Evolutionary conservation across 768 basidiomycete genomes (phyloP).

Genomic region (Chlorophyllum brunneum): DNA sequence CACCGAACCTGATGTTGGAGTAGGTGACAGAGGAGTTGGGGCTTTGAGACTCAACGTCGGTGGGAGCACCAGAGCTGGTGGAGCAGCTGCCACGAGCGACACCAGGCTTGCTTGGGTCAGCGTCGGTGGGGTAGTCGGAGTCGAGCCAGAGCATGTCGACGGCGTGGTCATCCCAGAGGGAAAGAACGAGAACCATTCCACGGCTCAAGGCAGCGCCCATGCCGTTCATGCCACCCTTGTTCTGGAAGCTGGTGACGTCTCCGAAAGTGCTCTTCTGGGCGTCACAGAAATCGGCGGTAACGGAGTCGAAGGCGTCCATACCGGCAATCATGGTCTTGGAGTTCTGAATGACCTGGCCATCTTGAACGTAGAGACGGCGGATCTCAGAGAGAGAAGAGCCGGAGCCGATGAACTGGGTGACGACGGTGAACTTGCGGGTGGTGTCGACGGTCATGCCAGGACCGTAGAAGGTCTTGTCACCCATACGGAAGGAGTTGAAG

Average conservation of each 20-base stretch:
- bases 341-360: conserved; percentile 35
- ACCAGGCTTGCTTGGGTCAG: conserved; percentile 12
- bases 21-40: conserved; percentile 20
- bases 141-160: conserved; percentile 59
- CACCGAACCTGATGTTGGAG: conserved; percentile 24
- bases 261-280: conserved; percentile 31
- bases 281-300: conserved; percentile 35
- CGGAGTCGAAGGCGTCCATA: conserved; percentile 28
- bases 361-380: conserved; percentile 25
- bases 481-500: conserved; percentile 49
- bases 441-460: conserved; percentile 28
- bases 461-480: conserved; percentile 34
- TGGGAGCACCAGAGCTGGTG: conserved; percentile 21
- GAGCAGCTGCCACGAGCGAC: conserved; percentile 10
- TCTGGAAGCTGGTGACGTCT: conserved; percentile 20
- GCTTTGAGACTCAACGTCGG: conserved; percentile 13
- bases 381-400: conserved; percentile 23
- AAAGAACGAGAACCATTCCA: conserved; percentile 48
- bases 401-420: conserved; percentile 40
- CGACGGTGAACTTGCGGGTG: conserved; percentile 12
- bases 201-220: conserved; percentile 31
- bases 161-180: conserved; percentile 52
- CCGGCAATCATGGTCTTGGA: conserved; percentile 27
- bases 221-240: conserved; percentile 33
- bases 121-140: conserved; percentile 38